Percentiles rank a stretch among this genome's conserved stretches.
These are phyloP conservation scores for Aquilaria yunnanensis DNA, from an alignment of 345 rosid genomes.

Conservation along the genomic window DNA sequence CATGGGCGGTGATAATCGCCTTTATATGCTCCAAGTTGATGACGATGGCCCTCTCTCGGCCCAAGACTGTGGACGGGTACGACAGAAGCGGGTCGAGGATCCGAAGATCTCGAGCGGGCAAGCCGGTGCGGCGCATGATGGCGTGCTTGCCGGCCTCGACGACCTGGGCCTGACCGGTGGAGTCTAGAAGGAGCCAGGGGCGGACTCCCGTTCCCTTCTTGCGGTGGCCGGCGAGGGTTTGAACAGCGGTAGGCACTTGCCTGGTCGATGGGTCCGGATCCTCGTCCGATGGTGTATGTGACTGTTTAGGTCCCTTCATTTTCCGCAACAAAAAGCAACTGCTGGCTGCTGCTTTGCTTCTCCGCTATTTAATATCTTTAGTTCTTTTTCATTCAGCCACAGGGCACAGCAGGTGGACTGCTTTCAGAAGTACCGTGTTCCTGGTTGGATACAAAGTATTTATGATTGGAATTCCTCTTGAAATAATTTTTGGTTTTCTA, in stretches of 20 bases:
- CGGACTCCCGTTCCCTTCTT: slow-evolving; percentile 68
- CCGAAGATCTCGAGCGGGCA: slow-evolving; percentile 87
- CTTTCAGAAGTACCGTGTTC: no score
- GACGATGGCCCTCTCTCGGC: slow-evolving; percentile 85
- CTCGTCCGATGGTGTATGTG: slow-evolving; percentile 30
- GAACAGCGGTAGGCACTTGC: neutral
- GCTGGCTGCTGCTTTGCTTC: no score
- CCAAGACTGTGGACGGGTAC: slow-evolving; percentile 81
- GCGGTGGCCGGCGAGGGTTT: slow-evolving; percentile 28
- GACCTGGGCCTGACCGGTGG: slow-evolving; percentile 46
- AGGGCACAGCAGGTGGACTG: no score
- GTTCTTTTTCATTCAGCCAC: no score
- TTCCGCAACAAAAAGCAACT: no score
- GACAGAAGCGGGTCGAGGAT: slow-evolving; percentile 86
- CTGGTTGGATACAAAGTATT: no score
- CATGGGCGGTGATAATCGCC: slow-evolving; percentile 88
- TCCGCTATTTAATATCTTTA: no score
- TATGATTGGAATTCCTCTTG: no score
- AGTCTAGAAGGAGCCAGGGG: slow-evolving; percentile 57
- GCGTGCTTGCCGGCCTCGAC: slow-evolving; percentile 75
- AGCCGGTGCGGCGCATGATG: slow-evolving; percentile 92
- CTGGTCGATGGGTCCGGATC: slow-evolving; percentile 24
- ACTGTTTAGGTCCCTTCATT: slow-evolving; percentile 15
- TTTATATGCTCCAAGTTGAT: slow-evolving; percentile 89
- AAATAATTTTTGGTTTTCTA: no score